phyloP scores from a whole-genome alignment of 768 basidiomycete genomes.

The Coprinellus aureogranulatus region DNA sequence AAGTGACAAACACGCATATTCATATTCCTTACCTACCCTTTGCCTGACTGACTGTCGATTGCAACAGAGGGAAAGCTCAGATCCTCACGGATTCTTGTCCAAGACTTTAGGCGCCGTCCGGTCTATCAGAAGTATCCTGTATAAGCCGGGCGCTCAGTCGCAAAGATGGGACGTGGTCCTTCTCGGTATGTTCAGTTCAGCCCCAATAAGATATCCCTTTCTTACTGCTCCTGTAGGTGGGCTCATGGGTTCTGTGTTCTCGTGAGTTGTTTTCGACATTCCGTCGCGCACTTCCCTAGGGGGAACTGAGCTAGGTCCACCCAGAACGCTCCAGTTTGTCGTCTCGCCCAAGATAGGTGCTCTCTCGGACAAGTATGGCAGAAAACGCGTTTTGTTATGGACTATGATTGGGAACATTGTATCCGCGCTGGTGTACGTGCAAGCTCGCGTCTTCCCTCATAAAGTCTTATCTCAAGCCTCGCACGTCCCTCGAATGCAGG shows the following conservation, averaged over 20 bases:
- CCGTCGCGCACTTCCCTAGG: no score
- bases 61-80: slow-evolving; percentile 65
- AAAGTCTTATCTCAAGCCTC: neutral
- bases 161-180: slow-evolving; percentile 92
- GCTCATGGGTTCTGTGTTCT: slow-evolving; percentile 90
- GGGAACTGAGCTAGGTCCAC: no score
- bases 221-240: slow-evolving; percentile 48
- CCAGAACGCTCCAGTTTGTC: slow-evolving; percentile 77
- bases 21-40: no score
- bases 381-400: slow-evolving; percentile 75
- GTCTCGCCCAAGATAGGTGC: slow-evolving; percentile 80
- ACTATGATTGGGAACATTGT: slow-evolving; percentile 94
- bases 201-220: slow-evolving; percentile 2
- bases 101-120: slow-evolving; percentile 69
- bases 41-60: neutral
- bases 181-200: slow-evolving; percentile 51
- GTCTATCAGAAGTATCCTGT: slow-evolving; percentile 61
- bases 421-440: slow-evolving; percentile 79
- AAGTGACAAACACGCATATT: slow-evolving; percentile 22
- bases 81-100: slow-evolving; percentile 70
- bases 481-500: slow-evolving; percentile 33
- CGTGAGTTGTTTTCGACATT: slow-evolving; percentile 51
- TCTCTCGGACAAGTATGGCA: slow-evolving; percentile 87
- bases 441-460: neutral
- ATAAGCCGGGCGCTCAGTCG: slow-evolving; percentile 56